phyloP scores from a whole-genome alignment of 2,329 filamentous ascomycete species.

The Penicillium sp. region DNA sequence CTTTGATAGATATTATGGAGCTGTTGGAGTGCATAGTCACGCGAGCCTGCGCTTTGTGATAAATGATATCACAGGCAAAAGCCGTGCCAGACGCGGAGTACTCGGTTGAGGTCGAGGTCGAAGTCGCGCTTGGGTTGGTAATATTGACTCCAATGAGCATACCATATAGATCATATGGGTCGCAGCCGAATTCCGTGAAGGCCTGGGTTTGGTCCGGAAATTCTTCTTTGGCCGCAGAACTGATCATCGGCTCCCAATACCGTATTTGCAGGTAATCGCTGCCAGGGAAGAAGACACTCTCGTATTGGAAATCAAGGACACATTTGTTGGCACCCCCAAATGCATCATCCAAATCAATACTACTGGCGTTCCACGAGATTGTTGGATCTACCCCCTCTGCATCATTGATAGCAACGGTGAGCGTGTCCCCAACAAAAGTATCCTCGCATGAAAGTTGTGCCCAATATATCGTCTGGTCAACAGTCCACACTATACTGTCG shows the following conservation, averaged over 20 bases:
- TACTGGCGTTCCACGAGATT: conserved; percentile 32
- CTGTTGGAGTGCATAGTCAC: conserved; percentile 38
- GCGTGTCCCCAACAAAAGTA: conserved; percentile 18
- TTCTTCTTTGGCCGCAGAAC: conserved; percentile 8
- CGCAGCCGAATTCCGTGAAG: conserved; percentile 29
- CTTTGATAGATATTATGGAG: conserved; percentile 30
- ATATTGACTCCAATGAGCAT: conserved; percentile 35
- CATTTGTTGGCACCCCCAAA: conserved; percentile 21
- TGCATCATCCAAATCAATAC: conserved; percentile 22
- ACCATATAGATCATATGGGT: conserved; percentile 35
- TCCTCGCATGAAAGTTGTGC: conserved; percentile 27
- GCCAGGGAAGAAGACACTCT: conserved; percentile 29
- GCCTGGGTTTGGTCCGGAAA: conserved; percentile 18
- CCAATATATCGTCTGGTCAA: conserved; percentile 38
- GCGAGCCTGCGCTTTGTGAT: conserved; percentile 30
- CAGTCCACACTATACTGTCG: conserved; percentile 31
- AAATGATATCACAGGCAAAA: conserved; percentile 36
- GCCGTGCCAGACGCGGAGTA: conserved; percentile 30
- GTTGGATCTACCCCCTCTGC: conserved; percentile 15
- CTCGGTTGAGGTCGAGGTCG: conserved; percentile 7
- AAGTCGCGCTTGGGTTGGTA: conserved; percentile 8
- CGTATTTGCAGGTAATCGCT: conserved; percentile 36
- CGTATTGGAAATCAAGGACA: conserved; percentile 31
- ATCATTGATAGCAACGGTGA: conserved; percentile 26
- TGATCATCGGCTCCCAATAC: conserved; percentile 36